Base-by-base conservation (phyloP, 768 basidiomycete genomes). In the Suillus tomentosus region DNA sequence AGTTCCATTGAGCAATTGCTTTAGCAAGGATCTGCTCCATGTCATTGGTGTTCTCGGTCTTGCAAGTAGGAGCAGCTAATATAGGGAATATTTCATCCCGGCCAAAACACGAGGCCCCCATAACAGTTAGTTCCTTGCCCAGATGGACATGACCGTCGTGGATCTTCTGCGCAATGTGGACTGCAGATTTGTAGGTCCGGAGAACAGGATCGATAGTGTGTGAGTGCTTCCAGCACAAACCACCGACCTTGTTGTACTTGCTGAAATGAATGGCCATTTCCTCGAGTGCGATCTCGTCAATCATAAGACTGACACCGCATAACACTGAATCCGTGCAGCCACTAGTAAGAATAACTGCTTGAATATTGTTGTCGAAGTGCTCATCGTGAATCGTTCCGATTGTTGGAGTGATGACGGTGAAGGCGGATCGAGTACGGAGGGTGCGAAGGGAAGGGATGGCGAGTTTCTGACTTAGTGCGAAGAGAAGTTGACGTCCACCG, bases 81-180 rank as follows among this genome's bases (percentile, higher is more conserved):
- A 31, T 31, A 6, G 31, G 31, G 31, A 31, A 31, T 5, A 31
- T 31, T 2, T 31, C 31, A 2, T 31, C 31, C 31, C 5, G 31
- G 31, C 31, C 31, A 5, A 31, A 31, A 31, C 31, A 31, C 0
- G 5, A 31, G 4, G 39, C 64, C 6, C 60, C 36, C 19, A 61
- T 63, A 9, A 69, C 68, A 0, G 64, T 56, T 45, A 64, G 62
- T 43, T 70, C 69, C 22, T 65, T 66, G 3, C 65, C 68, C 0
- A 68, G 54, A 58, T 70, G 68, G 8, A 63, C 47, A 0, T 43
- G 27, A 0, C 61, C 47, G 3, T 24, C 40, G 14, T 40, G 51
- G 27, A 15, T 53, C 13, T 40, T 19, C 57, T 62, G 14, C 27
- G 31, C 39, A 13, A 61, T 61, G 14, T 19, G 48, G 1, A 61